Evolutionary conservation across 768 basidiomycete genomes (phyloP), one percentile per base, ranked within the genome.

Genomic region (Serendipita vermifera): DNA sequence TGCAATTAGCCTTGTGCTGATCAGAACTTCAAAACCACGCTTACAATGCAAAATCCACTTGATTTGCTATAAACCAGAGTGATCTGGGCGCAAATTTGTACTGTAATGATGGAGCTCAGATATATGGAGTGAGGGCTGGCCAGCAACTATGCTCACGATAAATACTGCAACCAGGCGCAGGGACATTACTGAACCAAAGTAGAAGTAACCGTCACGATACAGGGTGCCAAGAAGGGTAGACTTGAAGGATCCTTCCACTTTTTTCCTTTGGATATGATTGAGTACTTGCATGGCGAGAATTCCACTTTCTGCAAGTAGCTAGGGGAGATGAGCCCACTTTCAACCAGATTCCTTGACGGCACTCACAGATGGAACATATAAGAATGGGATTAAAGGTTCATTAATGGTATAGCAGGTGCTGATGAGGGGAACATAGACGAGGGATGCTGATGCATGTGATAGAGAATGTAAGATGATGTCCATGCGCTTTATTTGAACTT

Each of bases 31-130:
- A n/a, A n/a, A n/a, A n/a, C 1, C 2, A n/a, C 2, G 26, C 39
- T 9, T 41, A 41, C 39, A 41, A 20, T 41, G 46, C 24, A 26
- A 51, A 51, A n/a, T 51, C 46, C 22, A 51, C n/a, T 31, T 51
- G 46, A 26, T 51, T 51, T 1, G 46, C 17, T 4, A 51, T 22
- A 29, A 31, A 51, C 46, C 46, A 51, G 2, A 51, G 29, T 2
- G 22, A 22, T 5, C n/a, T 15, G 2, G 20, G 22, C 29, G 46
- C 46, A 31, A 51, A 51, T n/a, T n/a, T n/a, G n/a, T n/a, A n/a
- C n/a, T n/a, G n/a, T n/a, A n/a, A n/a, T n/a, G n/a, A n/a, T n/a
- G n/a, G n/a, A 22, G 32, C 7, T 9, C n/a, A n/a, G n/a, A n/a
- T n/a, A n/a, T n/a, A n/a, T n/a, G n/a, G n/a, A n/a, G n/a, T 9